Evolutionary conservation across 2,329 filamentous ascomycete species (phyloP), one percentile per base, ranked within the genome.

Genomic region (Emergomyces orientalis): DNA sequence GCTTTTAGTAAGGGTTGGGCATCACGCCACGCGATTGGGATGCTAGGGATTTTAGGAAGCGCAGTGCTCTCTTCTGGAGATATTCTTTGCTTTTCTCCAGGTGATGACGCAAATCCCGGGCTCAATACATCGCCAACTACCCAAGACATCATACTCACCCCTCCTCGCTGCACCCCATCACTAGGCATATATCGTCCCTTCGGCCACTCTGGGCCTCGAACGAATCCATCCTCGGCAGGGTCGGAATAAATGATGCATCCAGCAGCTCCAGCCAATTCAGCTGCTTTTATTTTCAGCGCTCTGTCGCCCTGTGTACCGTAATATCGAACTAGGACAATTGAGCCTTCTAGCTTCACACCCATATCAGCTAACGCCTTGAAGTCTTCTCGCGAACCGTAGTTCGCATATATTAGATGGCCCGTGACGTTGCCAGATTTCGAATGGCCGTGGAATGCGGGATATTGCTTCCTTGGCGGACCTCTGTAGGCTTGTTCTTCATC

Each of bases 161-260:
- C 84, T 3, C 88, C 92, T 71, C 93, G 83, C 73, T 94, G 90
- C 2, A 97, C 89, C 55, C 87, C 89, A 70, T 94, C 90, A 1
- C 83, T 82, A 0, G 92, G 90, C 84, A 93, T 88, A 75, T 82
- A 95, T 30, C 86, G 85, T 43, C 91, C 92, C 30, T 88, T 80
- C 0, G 93, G 92, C 67, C 87, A 91, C 0, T 85, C 81, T 0
- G 86, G 80, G 3, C 91, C 92, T 67, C 84, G 84, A 34, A 84
- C 75, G 70, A 92, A 94, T 1, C 91, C 91, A 71, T 96, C 89
- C 59, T 97, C 88, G 1, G 83, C 82, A 0, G 93, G 93, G 72
- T 97, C 94, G 60, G 88, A 96, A 78, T 97, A 99, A 63, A 96
- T 89, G 62, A 99, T 84, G 70, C 91, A 95, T 17, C 93, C 94